Base-by-base conservation (phyloP, 331 rosid species). In the Spiraea crenata region DNA sequence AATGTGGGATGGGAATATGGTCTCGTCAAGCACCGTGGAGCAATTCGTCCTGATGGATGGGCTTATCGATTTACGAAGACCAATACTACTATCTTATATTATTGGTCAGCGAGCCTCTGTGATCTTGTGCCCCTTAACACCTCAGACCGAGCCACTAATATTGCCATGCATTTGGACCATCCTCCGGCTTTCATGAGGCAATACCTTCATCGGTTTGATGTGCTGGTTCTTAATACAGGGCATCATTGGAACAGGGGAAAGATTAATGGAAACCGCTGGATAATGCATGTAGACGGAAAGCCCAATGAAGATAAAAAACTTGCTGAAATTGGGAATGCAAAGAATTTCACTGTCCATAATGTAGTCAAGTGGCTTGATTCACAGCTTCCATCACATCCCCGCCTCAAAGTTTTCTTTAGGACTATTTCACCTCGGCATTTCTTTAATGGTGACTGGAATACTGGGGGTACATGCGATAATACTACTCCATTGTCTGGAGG, bases 231-330 rank as follows among this genome's bases (percentile, higher is more conserved):
- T 47, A 95, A 95, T 72, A 91, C 99, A 3, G 97, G 97, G 40
- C 99, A 95, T 84, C 97, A 91, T 59, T 95, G 99, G 97, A 89
- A 95, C 83, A 80, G 90, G 74, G 96, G 96, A 55, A 93, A 91
- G 81, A 82, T 93, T 70, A 75, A 45, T 20, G 97, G 80, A 45
- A 91, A 95, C 81, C 76, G 85, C 70, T 95, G 99, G 99, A 74
- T 95, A 59, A 95, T 95, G 91, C 65, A 89, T 62, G 91, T 78
- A 35, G 76, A 86, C 58, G 97, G 97, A 76, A 85, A 81, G 74
- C 90, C 84, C 40, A 84, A 74, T 47, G 86, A 77, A 64, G 86
- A 86, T 60, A 80, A 74, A 66, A 85, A 65, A 76, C 87, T 48
- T 68, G 77, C 74, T 34, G 87, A 83, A 57, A 89, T 91, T 19